Evolutionary conservation across 371 early-diverging fungal genomes (phyloP).

Genomic region (Spraguea lophii): DNA sequence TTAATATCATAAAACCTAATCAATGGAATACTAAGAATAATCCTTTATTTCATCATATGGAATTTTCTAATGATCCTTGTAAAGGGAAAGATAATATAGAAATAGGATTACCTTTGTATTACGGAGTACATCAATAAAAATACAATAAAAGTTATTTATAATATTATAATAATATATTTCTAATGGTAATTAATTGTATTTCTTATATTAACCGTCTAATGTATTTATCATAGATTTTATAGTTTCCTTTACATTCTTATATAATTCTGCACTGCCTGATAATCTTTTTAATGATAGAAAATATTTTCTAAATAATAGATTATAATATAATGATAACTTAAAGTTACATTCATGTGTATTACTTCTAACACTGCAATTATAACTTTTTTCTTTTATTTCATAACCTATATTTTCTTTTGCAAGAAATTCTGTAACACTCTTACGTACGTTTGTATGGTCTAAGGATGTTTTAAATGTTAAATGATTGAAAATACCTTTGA

Average conservation of each 20-base stretch:
- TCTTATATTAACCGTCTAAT: not conserved
- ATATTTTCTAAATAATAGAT: constrained; percentile 27
- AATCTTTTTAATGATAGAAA: constrained; percentile 16
- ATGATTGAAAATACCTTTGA: constrained; percentile 34
- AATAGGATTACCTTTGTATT: not conserved
- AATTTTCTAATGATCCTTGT: too few species aligned
- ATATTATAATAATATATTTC: not conserved
- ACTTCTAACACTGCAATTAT: constrained; percentile 13
- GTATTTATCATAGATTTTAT: too few species aligned
- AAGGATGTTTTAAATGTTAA: constrained; percentile 21
- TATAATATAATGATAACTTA: constrained; percentile 34
- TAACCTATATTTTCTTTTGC: constrained; percentile 11
- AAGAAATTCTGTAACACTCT: constrained; percentile 29
- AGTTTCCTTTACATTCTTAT: constrained; percentile 12
- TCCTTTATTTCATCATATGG: too few species aligned
- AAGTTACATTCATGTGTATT: constrained; percentile 19
- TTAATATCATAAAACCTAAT: too few species aligned
- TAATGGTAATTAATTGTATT: not conserved
- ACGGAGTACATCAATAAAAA: not conserved
- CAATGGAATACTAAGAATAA: too few species aligned
- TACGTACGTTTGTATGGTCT: constrained; percentile 21
- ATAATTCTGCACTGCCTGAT: constrained; percentile 10
- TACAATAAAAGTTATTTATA: not conserved
- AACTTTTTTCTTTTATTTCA: constrained; percentile 26
- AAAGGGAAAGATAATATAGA: not conserved